Evolutionary conservation across 1,284 basidiomycete species (phyloP), one percentile per base, ranked within the genome.

Genomic region (Athelia sp.): DNA sequence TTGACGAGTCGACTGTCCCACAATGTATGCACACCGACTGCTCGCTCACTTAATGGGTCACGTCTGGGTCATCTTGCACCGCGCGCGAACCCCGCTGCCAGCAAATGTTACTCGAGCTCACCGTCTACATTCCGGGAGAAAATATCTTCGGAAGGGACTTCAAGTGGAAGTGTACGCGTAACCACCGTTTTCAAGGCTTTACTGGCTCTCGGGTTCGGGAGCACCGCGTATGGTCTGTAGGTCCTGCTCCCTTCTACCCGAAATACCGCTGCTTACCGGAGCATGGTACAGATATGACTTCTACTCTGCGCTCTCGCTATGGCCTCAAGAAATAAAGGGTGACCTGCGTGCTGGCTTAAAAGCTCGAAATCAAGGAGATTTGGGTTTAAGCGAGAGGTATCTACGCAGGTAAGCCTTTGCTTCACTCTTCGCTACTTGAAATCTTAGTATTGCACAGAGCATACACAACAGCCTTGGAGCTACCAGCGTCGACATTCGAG

Each of bases 171-270:
- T 21, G 36, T 40, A n/a, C 36, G 36, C 19, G 36, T 40, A 40
- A 17, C 36, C n/a, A 40, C 36, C 6, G n/a, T 40, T 6, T 40
- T 40, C 36, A n/a, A 21, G 15, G 19, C 36, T n/a, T 40, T 40
- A n/a, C 15, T 40, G 15, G 36, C 19, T 9, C 36, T 40, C 6
- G 36, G 36, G 36, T 8, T 40, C n/a, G 36, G 36, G 36, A 40
- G 36, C 36, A 40, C 36, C n/a, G 36, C 36, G 19, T 40, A 40
- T n/a, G 36, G 36, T 21, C 19, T 40, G 36, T 40, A 40, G n/a
- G 36, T 40, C n/a, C 36, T 4, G 8, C 6, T n/a, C 19, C n/a
- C 36, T n/a, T 40, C 36, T 9, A n/a, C 8, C 36, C 19, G 36
- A n/a, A 40, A 40, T n/a, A 4, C 4, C 36, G n/a, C 15, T 40